Conservation (phyloP, 2,329 filamentous ascomycete genomes). For the Fusarium coicis region DNA sequence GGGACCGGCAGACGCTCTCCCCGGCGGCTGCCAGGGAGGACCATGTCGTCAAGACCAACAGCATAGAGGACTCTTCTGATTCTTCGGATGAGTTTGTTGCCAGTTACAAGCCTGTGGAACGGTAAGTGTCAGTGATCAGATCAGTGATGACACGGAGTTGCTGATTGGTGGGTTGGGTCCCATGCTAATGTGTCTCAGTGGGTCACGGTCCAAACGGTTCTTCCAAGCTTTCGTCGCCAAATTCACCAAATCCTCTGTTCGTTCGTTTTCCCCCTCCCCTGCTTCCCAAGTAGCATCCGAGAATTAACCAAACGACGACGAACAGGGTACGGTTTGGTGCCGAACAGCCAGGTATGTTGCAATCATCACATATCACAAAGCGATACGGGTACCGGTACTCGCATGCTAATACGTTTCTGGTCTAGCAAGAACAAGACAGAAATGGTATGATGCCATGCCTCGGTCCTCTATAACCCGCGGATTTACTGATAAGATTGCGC, state of each 20-base stretch:
- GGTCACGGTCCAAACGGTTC: slow-evolving; percentile 37
- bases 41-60: slow-evolving; percentile 1
- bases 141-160: neutral
- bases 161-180: neutral
- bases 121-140: slow-evolving; percentile 12
- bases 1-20: slow-evolving; percentile 39
- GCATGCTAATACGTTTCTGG: slow-evolving; percentile 13
- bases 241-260: slow-evolving; percentile 36
- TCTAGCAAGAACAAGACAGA: slow-evolving; percentile 40
- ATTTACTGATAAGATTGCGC: slow-evolving; percentile 18
- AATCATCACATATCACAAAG: neutral
- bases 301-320: slow-evolving; percentile 6
- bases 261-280: slow-evolving; percentile 14
- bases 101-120: slow-evolving; percentile 30
- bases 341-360: slow-evolving; percentile 35
- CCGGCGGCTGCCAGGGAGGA: slow-evolving; percentile 29
- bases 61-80: slow-evolving; percentile 34
- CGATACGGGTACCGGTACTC: no score
- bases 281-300: neutral
- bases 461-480: neutral
- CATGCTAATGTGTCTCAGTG: slow-evolving; percentile 20
- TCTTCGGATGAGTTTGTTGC: slow-evolving; percentile 36
- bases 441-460: slow-evolving; percentile 28
- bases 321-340: slow-evolving; percentile 34
- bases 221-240: slow-evolving; percentile 36